Evolutionary conservation across 805 yeast genomes (phyloP).

Genomic region (Groenewaldozyma salmanticensis): DNA sequence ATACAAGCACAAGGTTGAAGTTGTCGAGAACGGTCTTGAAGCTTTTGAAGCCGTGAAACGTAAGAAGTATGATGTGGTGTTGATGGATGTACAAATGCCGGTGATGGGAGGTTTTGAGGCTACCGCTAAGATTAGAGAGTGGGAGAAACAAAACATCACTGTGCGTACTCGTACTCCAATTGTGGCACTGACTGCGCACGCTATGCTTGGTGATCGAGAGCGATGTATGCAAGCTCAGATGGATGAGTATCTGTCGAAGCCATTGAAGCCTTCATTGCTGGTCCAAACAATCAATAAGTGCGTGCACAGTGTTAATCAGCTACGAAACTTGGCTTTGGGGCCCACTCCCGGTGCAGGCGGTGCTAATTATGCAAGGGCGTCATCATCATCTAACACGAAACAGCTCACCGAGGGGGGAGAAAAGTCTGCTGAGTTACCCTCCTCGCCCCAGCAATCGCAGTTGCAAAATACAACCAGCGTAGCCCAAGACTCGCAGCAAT

Average conservation of each 20-base stretch:
- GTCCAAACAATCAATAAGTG: conserved; percentile 81
- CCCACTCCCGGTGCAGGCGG: conserved; percentile 16
- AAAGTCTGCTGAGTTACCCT: not conserved
- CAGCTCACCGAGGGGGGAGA: not conserved
- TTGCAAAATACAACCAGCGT: no score
- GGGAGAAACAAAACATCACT: conserved; percentile 76
- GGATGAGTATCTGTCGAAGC: conserved; percentile 88
- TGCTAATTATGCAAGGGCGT: conserved; percentile 1
- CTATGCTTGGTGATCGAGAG: conserved; percentile 89
- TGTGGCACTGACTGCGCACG: conserved; percentile 86
- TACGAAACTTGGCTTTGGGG: conserved; percentile 29
- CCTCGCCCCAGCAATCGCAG: not conserved
- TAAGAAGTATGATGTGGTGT: conserved; percentile 64
- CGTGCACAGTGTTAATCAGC: conserved; percentile 42
- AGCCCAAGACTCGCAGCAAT: no score
- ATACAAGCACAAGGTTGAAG: conserved; percentile 75
- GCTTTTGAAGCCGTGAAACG: conserved; percentile 68
- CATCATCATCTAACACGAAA: not conserved
- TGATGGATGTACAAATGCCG: conserved; percentile 95
- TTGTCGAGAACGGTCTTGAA: conserved; percentile 77
- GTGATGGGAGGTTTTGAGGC: conserved; percentile 95
- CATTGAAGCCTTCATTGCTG: conserved; percentile 71
- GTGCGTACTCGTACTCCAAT: conserved; percentile 73
- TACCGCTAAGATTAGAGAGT: conserved; percentile 72
- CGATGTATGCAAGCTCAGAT: conserved; percentile 78